phyloP scores from a whole-genome alignment of 148 eudicot genomes.

The Rhododendron kiyosumense region DNA sequence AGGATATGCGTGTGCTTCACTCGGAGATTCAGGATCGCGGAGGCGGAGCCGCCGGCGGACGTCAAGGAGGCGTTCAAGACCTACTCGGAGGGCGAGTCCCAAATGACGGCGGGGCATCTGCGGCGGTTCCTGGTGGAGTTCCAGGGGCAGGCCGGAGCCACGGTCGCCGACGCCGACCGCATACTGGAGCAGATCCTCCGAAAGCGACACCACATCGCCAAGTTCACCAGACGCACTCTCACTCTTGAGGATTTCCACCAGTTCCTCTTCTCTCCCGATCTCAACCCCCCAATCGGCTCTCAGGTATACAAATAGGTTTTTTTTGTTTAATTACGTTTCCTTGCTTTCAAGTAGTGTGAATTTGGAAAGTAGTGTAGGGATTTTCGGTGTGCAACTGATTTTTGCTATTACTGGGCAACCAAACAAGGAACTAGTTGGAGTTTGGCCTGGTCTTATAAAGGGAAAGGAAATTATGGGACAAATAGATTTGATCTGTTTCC shows the following conservation, averaged over 20 bases:
- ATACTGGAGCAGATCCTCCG: slow-evolving; percentile 44
- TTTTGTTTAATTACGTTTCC: neutral
- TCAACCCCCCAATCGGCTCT: slow-evolving; percentile 57
- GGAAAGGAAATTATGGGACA: neutral
- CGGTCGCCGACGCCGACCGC: slow-evolving; percentile 28
- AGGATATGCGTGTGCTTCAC: slow-evolving; percentile 65
- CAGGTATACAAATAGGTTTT: slow-evolving; percentile 24
- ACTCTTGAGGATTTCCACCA: slow-evolving; percentile 71
- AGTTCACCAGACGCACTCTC: slow-evolving; percentile 43
- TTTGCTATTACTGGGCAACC: neutral
- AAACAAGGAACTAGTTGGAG: neutral
- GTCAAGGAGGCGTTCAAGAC: slow-evolving; percentile 41
- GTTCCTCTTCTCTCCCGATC: slow-evolving; percentile 53
- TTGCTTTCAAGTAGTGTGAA: neutral
- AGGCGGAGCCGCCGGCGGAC: slow-evolving; percentile 61
- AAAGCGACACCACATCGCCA: slow-evolving; percentile 49
- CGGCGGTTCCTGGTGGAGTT: slow-evolving; percentile 45
- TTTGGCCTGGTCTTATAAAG: neutral
- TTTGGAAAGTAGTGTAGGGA: neutral
- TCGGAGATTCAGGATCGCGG: slow-evolving; percentile 48
- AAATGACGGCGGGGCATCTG: slow-evolving; percentile 63
- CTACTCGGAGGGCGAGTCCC: slow-evolving; percentile 40
- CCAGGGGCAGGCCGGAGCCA: slow-evolving; percentile 33
- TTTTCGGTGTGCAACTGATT: neutral
- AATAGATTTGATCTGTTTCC: neutral